These are phyloP conservation scores for Nigrospora oryzae DNA, from an alignment of 2,329 filamentous ascomycete species.

Conservation along the genomic window DNA sequence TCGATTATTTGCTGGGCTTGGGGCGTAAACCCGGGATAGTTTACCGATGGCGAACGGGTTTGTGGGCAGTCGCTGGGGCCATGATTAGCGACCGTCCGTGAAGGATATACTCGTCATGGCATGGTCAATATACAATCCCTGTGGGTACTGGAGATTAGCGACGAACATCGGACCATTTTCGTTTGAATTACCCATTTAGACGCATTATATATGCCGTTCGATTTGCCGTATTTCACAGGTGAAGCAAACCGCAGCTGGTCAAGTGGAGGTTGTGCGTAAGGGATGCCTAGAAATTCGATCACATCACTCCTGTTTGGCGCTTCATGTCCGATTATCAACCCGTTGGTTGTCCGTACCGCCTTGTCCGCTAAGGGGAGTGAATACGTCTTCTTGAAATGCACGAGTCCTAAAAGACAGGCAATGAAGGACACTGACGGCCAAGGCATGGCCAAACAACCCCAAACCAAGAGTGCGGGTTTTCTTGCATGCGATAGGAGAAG, in stretches of 20 bases:
- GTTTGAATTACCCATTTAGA: background rate
- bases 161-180: background rate
- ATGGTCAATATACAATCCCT: background rate
- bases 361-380: too few species aligned
- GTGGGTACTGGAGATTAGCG: too few species aligned
- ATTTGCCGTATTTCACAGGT: background rate
- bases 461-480: too few species aligned
- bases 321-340: background rate
- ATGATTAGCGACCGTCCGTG: too few species aligned
- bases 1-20: constrained; percentile 17
- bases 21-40: constrained; percentile 17
- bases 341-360: background rate
- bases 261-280: background rate
- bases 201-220: background rate
- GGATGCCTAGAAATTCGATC: background rate
- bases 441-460: too few species aligned
- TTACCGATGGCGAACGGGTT: constrained; percentile 11
- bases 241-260: background rate
- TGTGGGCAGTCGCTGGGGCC: constrained; percentile 13
- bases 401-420: too few species aligned
- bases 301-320: background rate
- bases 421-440: too few species aligned
- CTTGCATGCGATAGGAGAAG: too few species aligned
- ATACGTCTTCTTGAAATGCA: too few species aligned
- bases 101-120: too few species aligned